Base-by-base conservation (phyloP, 2,329 filamentous ascomycete species). In the Claviceps spartinae region DNA sequence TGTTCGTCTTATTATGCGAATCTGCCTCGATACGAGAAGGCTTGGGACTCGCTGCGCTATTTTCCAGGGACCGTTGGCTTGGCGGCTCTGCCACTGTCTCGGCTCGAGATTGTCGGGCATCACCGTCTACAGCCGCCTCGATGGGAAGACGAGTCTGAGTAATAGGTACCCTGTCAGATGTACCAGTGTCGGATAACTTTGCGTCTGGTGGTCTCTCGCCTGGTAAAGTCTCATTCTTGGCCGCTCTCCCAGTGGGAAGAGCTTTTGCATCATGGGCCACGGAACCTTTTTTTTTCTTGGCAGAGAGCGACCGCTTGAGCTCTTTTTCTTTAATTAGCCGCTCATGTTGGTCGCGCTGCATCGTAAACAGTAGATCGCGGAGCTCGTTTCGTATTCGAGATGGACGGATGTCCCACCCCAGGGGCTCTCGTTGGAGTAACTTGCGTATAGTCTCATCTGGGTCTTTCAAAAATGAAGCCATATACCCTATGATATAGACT, bases 401-500 rank as follows among this genome's bases (percentile, higher is more conserved):
- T 3, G 75, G 70, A 36, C 80, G 69, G 62, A 89, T 78, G 9
- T 69, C 54, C 73, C 77, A 79, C 0, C 64, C 59, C 2, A 70
- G 64, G 4, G 61, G 49, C 57, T 86, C 76, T 42, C 75, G 78
- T 26, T 73, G 75, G 5, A 95, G 70, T 18, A 95, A 69, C 54
- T 78, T 82, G 20, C 69, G 69, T 16, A 86, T 73, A 57, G 94
- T 93, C 0, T 63, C 65, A 56, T 87, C 80, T 0, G 91, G 91
- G 54, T 88, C 70, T 50, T 80, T 74, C 16, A 94, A 75, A 56
- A 98, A 95, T 56, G 86, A 82, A 57, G 88, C 79, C 50, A 95
- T 74, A 61, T 97, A 98, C 2, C 83, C 85, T 4, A 96, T 71
- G 3, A 97, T 71, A 59, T 86, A 98, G 0, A 96, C 71, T 8